phyloP scores from a whole-genome alignment of 1,139 yeast genomes.

The Taphrina communis region DNA sequence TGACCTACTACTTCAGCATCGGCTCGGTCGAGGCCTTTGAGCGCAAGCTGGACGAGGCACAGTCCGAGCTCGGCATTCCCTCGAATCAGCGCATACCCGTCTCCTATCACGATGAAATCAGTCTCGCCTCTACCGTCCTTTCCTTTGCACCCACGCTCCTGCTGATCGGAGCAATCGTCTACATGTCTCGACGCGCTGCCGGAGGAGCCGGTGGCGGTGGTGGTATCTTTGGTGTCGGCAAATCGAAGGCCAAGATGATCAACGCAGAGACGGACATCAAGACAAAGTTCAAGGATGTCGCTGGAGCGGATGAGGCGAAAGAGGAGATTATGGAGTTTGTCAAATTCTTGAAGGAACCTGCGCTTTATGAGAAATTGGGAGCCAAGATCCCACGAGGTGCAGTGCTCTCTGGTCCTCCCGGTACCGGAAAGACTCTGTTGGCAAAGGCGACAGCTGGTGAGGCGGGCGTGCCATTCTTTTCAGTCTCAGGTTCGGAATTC shows the following conservation, averaged over 20 bases:
- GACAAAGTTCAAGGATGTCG: constrained; percentile 88
- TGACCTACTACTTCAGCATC: constrained; percentile 68
- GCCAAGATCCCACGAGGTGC: constrained; percentile 99
- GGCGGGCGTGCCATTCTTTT: constrained; percentile 93
- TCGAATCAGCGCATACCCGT: constrained; percentile 78
- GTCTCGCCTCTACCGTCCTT: constrained; percentile 64
- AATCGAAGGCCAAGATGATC: constrained; percentile 72
- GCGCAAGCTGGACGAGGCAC: constrained; percentile 75
- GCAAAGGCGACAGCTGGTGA: constrained; percentile 99
- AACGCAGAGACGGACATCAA: constrained; percentile 91
- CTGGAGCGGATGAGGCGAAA: constrained; percentile 97
- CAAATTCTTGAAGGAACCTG: constrained; percentile 84
- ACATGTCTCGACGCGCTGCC: constrained; percentile 64
- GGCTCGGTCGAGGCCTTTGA: constrained; percentile 95
- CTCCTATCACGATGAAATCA: constrained; percentile 73
- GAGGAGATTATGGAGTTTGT: constrained; percentile 98
- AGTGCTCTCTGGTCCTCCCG: constrained; percentile 97
- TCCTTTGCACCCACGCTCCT: constrained; percentile 85
- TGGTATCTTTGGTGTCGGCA: constrained; percentile 58
- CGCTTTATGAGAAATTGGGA: constrained; percentile 85
- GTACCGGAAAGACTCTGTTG: constrained; percentile 95
- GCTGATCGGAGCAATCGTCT: constrained; percentile 83
- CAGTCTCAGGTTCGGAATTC: constrained; percentile 97
- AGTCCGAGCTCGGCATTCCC: constrained; percentile 69
- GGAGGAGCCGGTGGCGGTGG: constrained; percentile 63